Conservation (phyloP, 2,329 filamentous ascomycete species). For the Fusarium falciforme region DNA sequence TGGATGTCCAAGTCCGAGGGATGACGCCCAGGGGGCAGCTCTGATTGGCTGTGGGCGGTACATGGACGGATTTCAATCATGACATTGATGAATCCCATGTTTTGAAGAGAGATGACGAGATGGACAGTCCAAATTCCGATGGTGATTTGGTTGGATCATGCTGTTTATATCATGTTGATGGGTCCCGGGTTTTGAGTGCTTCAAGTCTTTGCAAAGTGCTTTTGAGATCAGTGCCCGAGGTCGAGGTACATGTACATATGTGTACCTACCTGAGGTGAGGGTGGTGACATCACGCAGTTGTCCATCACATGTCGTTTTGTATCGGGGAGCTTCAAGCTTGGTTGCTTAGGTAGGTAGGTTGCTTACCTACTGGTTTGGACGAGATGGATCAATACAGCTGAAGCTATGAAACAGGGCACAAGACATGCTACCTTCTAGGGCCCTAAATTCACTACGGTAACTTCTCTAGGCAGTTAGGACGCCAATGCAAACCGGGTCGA, state of each 20-base stretch:
- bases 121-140: not conserved
- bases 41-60: not conserved
- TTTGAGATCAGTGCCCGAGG: not conserved
- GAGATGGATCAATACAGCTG: not conserved
- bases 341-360: not conserved
- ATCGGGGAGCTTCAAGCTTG: not conserved
- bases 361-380: not conserved
- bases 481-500: not conserved
- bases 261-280: not conserved
- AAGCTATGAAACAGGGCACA: not conserved
- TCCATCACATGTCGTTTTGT: not conserved
- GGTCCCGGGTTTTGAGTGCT: not conserved
- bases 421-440: not conserved
- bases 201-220: not conserved
- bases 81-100: not conserved
- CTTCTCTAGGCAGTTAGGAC: not conserved
- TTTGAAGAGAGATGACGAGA: not conserved
- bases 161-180: not conserved
- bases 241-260: not conserved
- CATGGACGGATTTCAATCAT: not conserved
- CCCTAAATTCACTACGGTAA: not conserved
- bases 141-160: not conserved
- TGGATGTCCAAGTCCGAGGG: not conserved
- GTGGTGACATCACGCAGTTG: constrained; percentile 28
- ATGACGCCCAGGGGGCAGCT: not conserved